Conservation (phyloP, 371 early-diverging fungal species). For the Coemansia sp. region DNA sequence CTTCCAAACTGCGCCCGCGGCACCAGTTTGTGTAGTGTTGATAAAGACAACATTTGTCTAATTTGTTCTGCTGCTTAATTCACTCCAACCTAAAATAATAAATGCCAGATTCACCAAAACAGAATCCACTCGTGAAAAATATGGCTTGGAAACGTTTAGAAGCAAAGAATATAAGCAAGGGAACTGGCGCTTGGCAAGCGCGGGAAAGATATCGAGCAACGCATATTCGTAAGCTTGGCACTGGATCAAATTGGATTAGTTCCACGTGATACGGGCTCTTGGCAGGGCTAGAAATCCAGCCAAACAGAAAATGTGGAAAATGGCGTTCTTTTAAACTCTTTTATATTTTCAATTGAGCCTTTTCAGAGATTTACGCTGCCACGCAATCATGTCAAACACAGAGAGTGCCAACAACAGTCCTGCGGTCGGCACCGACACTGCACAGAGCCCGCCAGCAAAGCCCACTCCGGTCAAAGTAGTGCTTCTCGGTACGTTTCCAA, state of each 20-base stretch:
- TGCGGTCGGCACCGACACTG: conserved; percentile 6
- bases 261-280: conserved; percentile 3
- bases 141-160: too few species aligned
- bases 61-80: background rate
- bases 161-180: background rate
- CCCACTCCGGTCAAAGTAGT: conserved; percentile 54
- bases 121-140: background rate
- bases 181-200: background rate
- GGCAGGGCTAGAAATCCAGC: background rate
- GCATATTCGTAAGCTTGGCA: too few species aligned
- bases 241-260: background rate
- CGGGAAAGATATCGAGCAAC: background rate
- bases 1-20: conserved; percentile 1
- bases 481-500: conserved; percentile 39
- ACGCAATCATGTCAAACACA: conserved; percentile 35
- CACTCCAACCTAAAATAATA: background rate
- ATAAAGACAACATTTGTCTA: conserved; percentile 2
- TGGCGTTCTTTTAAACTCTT: background rate
- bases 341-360: conserved; percentile 1
- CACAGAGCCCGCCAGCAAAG: conserved; percentile 34
- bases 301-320: background rate
- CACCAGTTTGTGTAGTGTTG: conserved; percentile 1
- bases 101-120: background rate
- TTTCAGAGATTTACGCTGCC: background rate
- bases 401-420: conserved; percentile 26